Percentiles rank a stretch among this genome's conserved stretches.
Evolutionary conservation across 192 early-diverging fungal genomes (phyloP).

Genomic region (Jimgerdemannia flammicorona): DNA sequence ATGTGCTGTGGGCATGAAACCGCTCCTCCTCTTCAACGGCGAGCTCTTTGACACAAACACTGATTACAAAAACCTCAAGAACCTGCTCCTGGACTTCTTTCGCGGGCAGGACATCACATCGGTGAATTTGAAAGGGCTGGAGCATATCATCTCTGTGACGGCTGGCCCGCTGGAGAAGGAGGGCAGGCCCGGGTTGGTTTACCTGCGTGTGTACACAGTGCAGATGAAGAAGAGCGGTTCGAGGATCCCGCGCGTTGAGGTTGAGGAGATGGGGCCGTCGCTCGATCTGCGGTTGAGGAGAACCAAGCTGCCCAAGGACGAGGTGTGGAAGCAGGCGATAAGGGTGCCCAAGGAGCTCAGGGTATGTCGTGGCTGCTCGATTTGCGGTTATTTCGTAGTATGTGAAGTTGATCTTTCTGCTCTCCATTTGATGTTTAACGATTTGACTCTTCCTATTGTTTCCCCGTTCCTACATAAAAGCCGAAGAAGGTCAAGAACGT

Average conservation of each 20-base stretch:
- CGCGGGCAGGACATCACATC: slow-evolving; percentile 71
- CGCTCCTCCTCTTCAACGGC: slow-evolving; percentile 88
- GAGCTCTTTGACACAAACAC: slow-evolving; percentile 76
- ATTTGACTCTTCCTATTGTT: too few species aligned
- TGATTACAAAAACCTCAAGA: slow-evolving; percentile 72
- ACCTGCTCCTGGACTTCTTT: slow-evolving; percentile 87
- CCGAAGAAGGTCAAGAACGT: slow-evolving; percentile 93
- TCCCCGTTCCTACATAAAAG: slow-evolving; percentile 18
- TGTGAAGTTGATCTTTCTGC: not conserved
- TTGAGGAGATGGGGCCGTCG: slow-evolving; percentile 91
- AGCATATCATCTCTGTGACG: slow-evolving; percentile 84
- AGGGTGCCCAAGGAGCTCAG: slow-evolving; percentile 85
- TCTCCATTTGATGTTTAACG: not conserved
- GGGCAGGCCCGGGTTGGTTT: slow-evolving; percentile 59
- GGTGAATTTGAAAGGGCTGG: slow-evolving; percentile 83
- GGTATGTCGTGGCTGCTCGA: slow-evolving; percentile 34
- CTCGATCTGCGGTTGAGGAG: slow-evolving; percentile 80
- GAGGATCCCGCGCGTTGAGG: slow-evolving; percentile 84
- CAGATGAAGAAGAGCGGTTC: slow-evolving; percentile 85
- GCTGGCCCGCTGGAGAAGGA: slow-evolving; percentile 60
- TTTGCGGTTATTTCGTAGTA: not conserved
- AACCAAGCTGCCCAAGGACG: slow-evolving; percentile 62
- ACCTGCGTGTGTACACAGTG: slow-evolving; percentile 80
- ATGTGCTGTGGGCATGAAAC: slow-evolving; percentile 83
- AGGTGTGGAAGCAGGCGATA: slow-evolving; percentile 81